These are phyloP conservation scores for Straminergon stramineum DNA, from an alignment of 225 moss, liverwort and hornwort genomes.

Conservation along the genomic window DNA sequence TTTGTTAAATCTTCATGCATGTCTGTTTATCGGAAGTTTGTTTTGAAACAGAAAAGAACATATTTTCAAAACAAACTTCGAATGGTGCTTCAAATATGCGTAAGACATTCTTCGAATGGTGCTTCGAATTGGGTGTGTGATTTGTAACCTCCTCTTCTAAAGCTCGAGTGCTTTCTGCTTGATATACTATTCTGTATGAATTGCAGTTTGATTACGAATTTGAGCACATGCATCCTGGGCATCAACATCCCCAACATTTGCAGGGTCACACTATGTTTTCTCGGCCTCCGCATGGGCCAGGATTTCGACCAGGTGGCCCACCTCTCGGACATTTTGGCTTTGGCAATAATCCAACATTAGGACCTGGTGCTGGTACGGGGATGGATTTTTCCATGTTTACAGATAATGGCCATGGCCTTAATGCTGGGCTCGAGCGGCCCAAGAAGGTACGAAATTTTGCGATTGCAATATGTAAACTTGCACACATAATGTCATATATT, in stretches of 20 bases:
- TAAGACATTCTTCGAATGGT: not conserved
- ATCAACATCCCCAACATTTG: conserved; percentile 77
- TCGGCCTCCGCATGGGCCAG: conserved; percentile 73
- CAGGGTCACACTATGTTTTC: conserved; percentile 81
- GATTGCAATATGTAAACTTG: not conserved
- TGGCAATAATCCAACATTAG: conserved; percentile 49
- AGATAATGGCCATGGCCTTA: conserved; percentile 74
- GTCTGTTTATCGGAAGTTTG: not conserved
- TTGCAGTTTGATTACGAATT: conserved; percentile 74
- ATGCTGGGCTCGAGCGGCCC: conserved; percentile 70
- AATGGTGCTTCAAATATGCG: conserved; percentile 3
- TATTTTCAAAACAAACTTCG: conserved; percentile 7
- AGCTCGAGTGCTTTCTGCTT: conserved; percentile 10
- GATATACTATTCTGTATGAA: conserved; percentile 25
- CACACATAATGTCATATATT: not conserved
- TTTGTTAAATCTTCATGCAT: not conserved
- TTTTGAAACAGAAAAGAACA: conserved; percentile 1
- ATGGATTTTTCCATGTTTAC: conserved; percentile 76
- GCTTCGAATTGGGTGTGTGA: conserved; percentile 8
- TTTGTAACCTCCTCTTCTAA: conserved; percentile 4
- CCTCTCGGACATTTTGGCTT: conserved; percentile 77
- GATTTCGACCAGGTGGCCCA: conserved; percentile 75
- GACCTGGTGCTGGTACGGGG: conserved; percentile 64
- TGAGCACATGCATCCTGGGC: conserved; percentile 83
- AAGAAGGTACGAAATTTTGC: conserved; percentile 63